Conservation (phyloP, 176 grass and related monocot genomes). For the Musa schizocarpa region DNA sequence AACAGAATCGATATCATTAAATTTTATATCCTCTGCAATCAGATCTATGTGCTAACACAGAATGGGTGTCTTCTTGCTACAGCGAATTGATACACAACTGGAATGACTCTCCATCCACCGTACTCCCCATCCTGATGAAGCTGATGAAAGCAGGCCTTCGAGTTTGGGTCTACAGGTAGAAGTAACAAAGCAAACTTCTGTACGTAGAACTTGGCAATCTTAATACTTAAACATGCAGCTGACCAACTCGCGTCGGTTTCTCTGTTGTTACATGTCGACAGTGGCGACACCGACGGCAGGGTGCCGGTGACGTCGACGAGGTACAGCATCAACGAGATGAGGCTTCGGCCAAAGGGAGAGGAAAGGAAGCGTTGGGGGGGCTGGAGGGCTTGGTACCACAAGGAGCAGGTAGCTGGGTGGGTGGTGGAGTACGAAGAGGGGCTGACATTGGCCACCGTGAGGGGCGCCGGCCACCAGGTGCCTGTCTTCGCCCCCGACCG, state of each 20-base stretch:
- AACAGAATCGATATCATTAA: no score
- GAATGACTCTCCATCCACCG: conserved; percentile 74
- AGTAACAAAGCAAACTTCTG: not conserved
- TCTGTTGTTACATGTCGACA: conserved; percentile 4
- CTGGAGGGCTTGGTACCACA: conserved; percentile 15
- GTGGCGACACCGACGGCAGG: conserved; percentile 51
- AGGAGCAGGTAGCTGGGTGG: conserved; percentile 40
- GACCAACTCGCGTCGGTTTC: no score
- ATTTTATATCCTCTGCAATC: no score
- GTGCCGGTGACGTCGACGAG: conserved; percentile 7
- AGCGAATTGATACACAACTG: conserved; percentile 70
- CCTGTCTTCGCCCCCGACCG: conserved; percentile 61
- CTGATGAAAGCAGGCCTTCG: conserved; percentile 70
- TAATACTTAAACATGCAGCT: no score
- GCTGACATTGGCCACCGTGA: conserved; percentile 51
- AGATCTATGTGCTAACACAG: not conserved
- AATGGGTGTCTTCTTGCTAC: conserved; percentile 12
- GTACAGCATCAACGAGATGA: conserved; percentile 12
- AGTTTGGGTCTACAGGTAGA: conserved; percentile 87
- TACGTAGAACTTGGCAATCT: not conserved
- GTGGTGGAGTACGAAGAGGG: conserved; percentile 74
- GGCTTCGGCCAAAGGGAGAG: not conserved
- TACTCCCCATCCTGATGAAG: conserved; percentile 71
- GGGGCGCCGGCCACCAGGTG: conserved; percentile 90
- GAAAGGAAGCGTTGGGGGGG: conserved; percentile 26